Base-by-base conservation (phyloP, 1,139 yeast species). In the Magnusiomyces clavatus region DNA sequence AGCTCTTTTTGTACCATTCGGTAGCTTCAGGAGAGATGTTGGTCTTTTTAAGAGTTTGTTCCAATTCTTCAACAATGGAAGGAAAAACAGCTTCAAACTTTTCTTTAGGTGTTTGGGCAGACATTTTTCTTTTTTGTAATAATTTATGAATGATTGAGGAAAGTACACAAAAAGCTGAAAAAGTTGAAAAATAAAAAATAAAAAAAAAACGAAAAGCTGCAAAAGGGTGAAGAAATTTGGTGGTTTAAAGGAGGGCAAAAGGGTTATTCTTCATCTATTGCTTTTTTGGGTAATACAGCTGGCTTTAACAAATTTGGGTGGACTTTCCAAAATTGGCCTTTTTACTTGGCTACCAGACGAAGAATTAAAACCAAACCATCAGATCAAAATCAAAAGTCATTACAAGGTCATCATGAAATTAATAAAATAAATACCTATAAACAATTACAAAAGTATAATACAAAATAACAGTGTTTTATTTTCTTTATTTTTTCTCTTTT, bases 21-120 rank as follows among this genome's bases (percentile, higher is more conserved):
- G 86, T 77, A 49, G 97, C 97, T 58, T 86, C 94, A 56, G 77
- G 71, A 17, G 96, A 89, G 82, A 92, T 86, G 54, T 88, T 87
- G 70, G 89, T 87, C 53, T 74, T 74, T 54, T 70, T 72, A 57
- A 88, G 74, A 53, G 82, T 77, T 38, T 76, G 77, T 55, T 77
- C 78, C 61, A 92, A 76, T 67, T 92, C 98, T 29, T 75, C 77
- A 41, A 88, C 96, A 58, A 94, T 73, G 45, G 76, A 77, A 57
- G 92, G 92, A 72, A 92, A 90, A 52, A 82, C 82, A 37, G 71
- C 73, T 61, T 88, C 74, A 68, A 92, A 92, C 66, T 81, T 82
- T 53, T 77, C 73, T 69, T 77, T 85, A 50, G 76, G 51, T 34
- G 58, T 48, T 16, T 50, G 48, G 51, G 51, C 49, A 35, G 41